Conservation (phyloP, 2,329 filamentous ascomycete species). For the Aspergillus vadensis region DNA sequence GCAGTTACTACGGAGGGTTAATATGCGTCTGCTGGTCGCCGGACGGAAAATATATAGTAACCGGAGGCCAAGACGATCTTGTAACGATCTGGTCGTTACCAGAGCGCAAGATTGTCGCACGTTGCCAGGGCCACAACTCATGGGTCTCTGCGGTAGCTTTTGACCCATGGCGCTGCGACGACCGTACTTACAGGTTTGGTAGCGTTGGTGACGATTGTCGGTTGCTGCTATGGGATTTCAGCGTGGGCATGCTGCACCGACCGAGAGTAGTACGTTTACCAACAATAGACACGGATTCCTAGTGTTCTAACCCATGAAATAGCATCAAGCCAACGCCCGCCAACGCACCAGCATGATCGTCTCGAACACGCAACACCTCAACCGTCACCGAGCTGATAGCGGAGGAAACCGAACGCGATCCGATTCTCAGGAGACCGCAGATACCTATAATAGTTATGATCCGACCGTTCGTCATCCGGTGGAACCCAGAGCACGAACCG, state of each 20-base stretch:
- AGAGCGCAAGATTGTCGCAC: conserved; percentile 80
- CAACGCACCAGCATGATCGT: conserved; percentile 41
- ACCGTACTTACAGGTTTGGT: conserved; percentile 91
- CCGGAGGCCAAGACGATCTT: conserved; percentile 92
- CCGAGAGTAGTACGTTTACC: conserved; percentile 72
- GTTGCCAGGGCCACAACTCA: conserved; percentile 92
- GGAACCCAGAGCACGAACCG: conserved; percentile 78
- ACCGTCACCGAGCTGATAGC: conserved; percentile 65
- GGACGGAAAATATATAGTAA: conserved; percentile 92
- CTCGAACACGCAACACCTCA: conserved; percentile 40
- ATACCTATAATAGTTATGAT: conserved; percentile 50
- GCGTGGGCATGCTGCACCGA: conserved; percentile 90
- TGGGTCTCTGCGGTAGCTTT: conserved; percentile 95
- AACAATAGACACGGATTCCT: conserved; percentile 1
- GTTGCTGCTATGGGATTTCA: conserved; percentile 95
- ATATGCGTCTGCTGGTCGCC: conserved; percentile 97
- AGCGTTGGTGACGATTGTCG: conserved; percentile 94
- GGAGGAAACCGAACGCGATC: conserved; percentile 65
- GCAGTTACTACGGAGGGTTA: conserved; percentile 90
- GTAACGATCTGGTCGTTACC: conserved; percentile 93
- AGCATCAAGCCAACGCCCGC: conserved; percentile 41
- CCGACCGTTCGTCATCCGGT: conserved; percentile 74
- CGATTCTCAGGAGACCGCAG: conserved; percentile 65
- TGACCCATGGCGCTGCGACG: conserved; percentile 95
- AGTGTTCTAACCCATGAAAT: conserved; percentile 17